Percentiles rank a stretch among this genome's conserved stretches.
These are phyloP conservation scores for Suzukiozyma palmioleophila DNA, from an alignment of 1,139 yeast genomes.

Conservation along the genomic window DNA sequence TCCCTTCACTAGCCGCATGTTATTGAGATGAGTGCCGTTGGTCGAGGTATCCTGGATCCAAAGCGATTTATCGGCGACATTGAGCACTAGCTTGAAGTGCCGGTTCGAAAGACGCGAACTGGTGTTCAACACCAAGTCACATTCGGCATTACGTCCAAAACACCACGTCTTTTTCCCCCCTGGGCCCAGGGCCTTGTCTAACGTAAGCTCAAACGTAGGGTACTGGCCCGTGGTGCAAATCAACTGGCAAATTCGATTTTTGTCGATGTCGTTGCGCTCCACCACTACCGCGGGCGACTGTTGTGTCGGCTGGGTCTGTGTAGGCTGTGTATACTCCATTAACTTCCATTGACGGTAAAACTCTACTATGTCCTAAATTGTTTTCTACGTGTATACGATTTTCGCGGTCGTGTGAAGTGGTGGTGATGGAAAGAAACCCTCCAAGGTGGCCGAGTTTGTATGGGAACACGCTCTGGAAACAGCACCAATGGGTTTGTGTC, in stretches of 20 bases:
- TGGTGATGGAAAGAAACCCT: too few relatives aligned
- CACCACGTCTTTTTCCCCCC: constrained; percentile 53
- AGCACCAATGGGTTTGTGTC: too few relatives aligned
- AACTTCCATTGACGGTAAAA: neutral
- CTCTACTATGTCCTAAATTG: too few relatives aligned
- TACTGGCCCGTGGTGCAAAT: constrained; percentile 69
- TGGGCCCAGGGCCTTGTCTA: constrained; percentile 18
- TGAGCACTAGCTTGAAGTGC: constrained; percentile 72
- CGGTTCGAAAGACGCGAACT: constrained; percentile 71
- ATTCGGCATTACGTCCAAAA: constrained; percentile 72
- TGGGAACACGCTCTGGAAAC: too few relatives aligned
- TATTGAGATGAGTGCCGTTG: constrained; percentile 87
- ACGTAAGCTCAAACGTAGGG: constrained; percentile 36
- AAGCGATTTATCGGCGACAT: constrained; percentile 48
- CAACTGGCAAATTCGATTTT: constrained; percentile 38
- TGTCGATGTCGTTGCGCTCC: constrained; percentile 20
- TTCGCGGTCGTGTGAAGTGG: constrained; percentile 2
- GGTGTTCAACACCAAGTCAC: constrained; percentile 55
- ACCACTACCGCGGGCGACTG: constrained; percentile 42
- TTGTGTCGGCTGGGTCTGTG: constrained; percentile 67
- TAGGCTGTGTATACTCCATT: constrained; percentile 40
- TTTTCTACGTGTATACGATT: neutral
- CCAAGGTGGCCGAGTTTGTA: too few relatives aligned
- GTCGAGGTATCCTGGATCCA: constrained; percentile 74
- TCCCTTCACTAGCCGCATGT: constrained; percentile 67